Percentiles rank a stretch among this genome's conserved stretches.
Conservation (phyloP, 2,329 filamentous ascomycete species). For the Cladosporium sp. region DNA sequence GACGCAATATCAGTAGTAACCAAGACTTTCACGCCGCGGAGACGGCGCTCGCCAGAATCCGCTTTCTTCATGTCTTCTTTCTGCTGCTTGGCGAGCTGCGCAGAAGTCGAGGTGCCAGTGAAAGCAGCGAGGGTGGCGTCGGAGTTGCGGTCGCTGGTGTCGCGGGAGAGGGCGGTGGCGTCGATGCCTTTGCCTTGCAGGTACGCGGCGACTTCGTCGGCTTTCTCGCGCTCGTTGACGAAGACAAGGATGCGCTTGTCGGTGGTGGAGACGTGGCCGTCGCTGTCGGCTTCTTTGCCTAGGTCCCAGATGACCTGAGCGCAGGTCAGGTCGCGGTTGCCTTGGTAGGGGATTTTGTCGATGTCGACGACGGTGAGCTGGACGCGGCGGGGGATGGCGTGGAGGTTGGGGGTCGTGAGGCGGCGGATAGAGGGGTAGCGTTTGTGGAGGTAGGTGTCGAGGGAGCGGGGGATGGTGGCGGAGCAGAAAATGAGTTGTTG, state of each 20-base stretch:
- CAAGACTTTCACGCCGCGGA: constrained; percentile 82
- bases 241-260: constrained; percentile 90
- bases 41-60: constrained; percentile 42
- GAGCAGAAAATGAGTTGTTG: constrained; percentile 90
- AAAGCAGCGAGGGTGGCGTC: constrained; percentile 76
- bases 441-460: constrained; percentile 80
- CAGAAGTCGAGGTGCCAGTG: constrained; percentile 44
- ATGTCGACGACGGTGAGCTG: constrained; percentile 93
- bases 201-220: constrained; percentile 76
- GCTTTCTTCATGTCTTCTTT: constrained; percentile 5
- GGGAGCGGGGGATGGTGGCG: constrained; percentile 86
- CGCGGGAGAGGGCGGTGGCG: constrained; percentile 79
- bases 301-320: constrained; percentile 95
- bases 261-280: constrained; percentile 54
- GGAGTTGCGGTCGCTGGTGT: constrained; percentile 76
- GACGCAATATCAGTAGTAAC: constrained; percentile 93
- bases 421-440: constrained; percentile 81
- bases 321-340: constrained; percentile 90
- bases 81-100: constrained; percentile 11
- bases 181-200: constrained; percentile 84
- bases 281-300: constrained; percentile 64
- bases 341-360: constrained; percentile 86
- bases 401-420: constrained; percentile 91
- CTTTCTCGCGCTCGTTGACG: constrained; percentile 92
- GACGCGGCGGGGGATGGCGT: constrained; percentile 91